Evolutionary conservation across 2,329 filamentous ascomycete genomes (phyloP), one percentile per base, ranked within the genome.

Genomic region (Claviceps arundinis): DNA sequence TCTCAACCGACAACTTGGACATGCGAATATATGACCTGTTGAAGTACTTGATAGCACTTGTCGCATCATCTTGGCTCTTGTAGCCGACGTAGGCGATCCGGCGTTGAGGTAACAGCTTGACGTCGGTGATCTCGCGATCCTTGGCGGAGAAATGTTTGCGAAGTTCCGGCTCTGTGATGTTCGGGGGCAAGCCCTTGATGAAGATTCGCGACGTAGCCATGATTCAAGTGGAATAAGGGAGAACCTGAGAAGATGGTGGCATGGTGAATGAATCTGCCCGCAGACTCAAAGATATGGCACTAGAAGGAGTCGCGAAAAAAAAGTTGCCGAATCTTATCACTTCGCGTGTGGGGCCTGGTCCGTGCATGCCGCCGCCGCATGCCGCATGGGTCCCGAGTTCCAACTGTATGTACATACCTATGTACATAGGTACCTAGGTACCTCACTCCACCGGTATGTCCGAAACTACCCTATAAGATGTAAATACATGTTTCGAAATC

Each of bases 71-170:
- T 14, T 85, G 73, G 50, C 80, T 87, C 70, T 87, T 90, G 75
- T 91, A 97, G 56, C 93, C 93, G 55, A 98, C 82, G 76, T 95
- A 98, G 60, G 90, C 93, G 68, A 98, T 96, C 60, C 90, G 81
- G 62, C 93, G 82, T 63, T 89, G 83, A 5, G 88, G 81, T 64
- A 97, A 87, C 65, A 96, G 80, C 76, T 95, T 95, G 61, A 89
- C 81, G 71, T 98, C 93, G 50, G 91, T 97, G 64, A 96, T 81
- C 57, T 85, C 74, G 56, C 80, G 80, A 56, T 84, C 84, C 60
- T 80, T 72, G 42, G 72, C 77, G 55, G 85, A 80, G 69, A 98
- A 98, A 71, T 97, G 90, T 65, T 87, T 89, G 65, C 82, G 83
- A 65, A 97, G 86, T 58, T 94, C 87, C 50, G 84, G 82, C 69